Percentiles rank a stretch among this genome's conserved stretches.
Evolutionary conservation across 306 rosid genomes (phyloP).

Genomic region (Amphicarpaea edgeworthii): DNA sequence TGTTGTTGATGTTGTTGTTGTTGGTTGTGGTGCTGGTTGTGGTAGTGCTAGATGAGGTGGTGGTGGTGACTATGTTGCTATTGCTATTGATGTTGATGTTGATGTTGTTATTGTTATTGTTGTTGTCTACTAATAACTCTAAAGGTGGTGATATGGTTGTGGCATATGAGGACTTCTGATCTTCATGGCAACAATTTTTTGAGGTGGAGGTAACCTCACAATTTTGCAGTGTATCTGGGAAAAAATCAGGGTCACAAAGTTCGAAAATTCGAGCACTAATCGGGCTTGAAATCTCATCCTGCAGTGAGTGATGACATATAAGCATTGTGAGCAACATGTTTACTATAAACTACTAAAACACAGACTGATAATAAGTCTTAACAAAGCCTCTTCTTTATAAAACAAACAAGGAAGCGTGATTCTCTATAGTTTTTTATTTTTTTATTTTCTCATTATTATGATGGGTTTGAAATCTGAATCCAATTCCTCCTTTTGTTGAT

Average conservation of each 20-base stretch:
- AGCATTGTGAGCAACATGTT: conserved; percentile 50
- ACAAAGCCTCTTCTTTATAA: conserved; percentile 47
- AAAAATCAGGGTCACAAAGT: conserved; percentile 72
- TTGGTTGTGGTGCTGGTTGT: background rate
- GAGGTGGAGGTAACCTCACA: conserved; percentile 86
- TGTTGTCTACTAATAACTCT: conserved; percentile 57
- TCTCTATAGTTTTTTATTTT: conserved; percentile 50
- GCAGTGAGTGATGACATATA: conserved; percentile 55
- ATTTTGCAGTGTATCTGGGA: conserved; percentile 77
- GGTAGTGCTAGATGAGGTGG: conserved; percentile 42
- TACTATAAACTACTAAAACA: conserved; percentile 18
- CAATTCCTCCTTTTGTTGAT: conserved; percentile 53
- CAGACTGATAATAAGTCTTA: conserved; percentile 21
- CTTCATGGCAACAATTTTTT: conserved; percentile 77
- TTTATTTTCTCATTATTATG: background rate
- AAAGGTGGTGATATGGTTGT: conserved; percentile 57
- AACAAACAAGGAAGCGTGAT: conserved; percentile 59
- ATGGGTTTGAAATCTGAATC: conserved; percentile 52
- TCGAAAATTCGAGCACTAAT: conserved; percentile 73
- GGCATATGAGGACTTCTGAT: conserved; percentile 68
- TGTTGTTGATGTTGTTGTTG: conserved; percentile 33
- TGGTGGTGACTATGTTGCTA: conserved; percentile 48
- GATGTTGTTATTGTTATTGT: conserved; percentile 41
- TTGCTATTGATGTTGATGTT: conserved; percentile 41
- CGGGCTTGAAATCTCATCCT: conserved; percentile 94